Conservation (phyloP, 805 yeast genomes). For the Priceomyces fermenticarens region DNA sequence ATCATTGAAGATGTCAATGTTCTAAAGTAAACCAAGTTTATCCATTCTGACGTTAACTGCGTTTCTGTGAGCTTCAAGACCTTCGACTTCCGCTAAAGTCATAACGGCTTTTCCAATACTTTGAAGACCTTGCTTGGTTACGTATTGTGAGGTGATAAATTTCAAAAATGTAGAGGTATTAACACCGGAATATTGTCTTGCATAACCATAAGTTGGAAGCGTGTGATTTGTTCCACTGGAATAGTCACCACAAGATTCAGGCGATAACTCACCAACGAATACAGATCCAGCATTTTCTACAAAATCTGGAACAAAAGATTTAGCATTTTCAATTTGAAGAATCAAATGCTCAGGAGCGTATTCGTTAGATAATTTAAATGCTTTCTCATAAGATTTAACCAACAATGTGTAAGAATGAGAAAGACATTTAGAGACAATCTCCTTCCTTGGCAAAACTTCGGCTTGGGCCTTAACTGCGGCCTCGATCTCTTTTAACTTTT, state of each 20-base stretch:
- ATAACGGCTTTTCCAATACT: slow-evolving; percentile 95
- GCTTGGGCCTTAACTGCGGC: slow-evolving; percentile 86
- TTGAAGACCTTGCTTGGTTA: slow-evolving; percentile 78
- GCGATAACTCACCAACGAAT: slow-evolving; percentile 93
- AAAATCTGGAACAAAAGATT: slow-evolving; percentile 58
- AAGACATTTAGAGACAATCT: slow-evolving; percentile 87
- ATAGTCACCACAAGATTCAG: slow-evolving; percentile 98
- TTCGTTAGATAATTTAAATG: slow-evolving; percentile 79
- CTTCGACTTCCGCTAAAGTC: slow-evolving; percentile 94
- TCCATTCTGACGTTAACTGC: slow-evolving; percentile 95
- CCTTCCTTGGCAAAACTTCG: slow-evolving; percentile 79
- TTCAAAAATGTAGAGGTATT: slow-evolving; percentile 95
- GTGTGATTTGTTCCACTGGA: slow-evolving; percentile 98
- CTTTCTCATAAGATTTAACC: slow-evolving; percentile 71
- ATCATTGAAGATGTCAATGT: no score
- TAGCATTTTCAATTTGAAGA: slow-evolving; percentile 81
- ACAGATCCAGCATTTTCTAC: slow-evolving; percentile 95
- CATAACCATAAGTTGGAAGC: slow-evolving; percentile 96
- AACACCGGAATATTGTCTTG: slow-evolving; percentile 95
- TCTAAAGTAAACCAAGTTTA: slow-evolving; percentile 56
- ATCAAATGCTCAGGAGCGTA: slow-evolving; percentile 99
- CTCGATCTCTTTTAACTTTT: slow-evolving; percentile 67
- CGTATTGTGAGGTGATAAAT: slow-evolving; percentile 90
- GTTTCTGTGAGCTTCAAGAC: slow-evolving; percentile 94
- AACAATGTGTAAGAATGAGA: slow-evolving; percentile 82